Conservation (phyloP, 148 eudicot species). For the Drosera capensis region DNA sequence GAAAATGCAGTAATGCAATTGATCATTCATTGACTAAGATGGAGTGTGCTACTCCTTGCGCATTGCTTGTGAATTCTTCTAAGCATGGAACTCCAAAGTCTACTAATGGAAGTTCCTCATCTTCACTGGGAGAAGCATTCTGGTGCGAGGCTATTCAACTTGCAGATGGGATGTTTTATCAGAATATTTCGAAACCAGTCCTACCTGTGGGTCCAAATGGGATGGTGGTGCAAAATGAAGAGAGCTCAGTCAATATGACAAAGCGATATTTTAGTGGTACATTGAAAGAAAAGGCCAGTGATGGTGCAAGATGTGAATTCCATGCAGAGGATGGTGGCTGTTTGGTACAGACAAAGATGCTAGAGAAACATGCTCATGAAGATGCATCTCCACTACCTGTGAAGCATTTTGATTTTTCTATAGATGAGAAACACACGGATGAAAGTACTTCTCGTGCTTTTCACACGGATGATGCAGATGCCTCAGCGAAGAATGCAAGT, state of each 20-base stretch:
- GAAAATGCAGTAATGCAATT: slow-evolving; percentile 43
- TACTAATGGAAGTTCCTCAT: slow-evolving; percentile 50
- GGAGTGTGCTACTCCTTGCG: slow-evolving; percentile 47
- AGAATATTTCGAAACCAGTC: slow-evolving; percentile 11
- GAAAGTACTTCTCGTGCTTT: slow-evolving; percentile 11
- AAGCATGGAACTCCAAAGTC: slow-evolving; percentile 68
- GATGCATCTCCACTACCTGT: slow-evolving; percentile 78
- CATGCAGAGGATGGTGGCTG: slow-evolving; percentile 19
- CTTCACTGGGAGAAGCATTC: slow-evolving; percentile 92
- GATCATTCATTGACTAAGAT: slow-evolving; percentile 3
- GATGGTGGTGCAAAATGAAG: slow-evolving; percentile 11
- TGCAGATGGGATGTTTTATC: slow-evolving; percentile 58
- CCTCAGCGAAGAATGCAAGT: slow-evolving; percentile 5
- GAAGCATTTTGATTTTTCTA: slow-evolving; percentile 76
- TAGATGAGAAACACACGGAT: slow-evolving; percentile 33
- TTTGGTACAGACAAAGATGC: slow-evolving; percentile 15
- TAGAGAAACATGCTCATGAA: slow-evolving; percentile 21
- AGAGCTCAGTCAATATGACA: slow-evolving; percentile 12
- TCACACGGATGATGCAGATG: slow-evolving; percentile 13
- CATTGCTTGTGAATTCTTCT: slow-evolving; percentile 12
- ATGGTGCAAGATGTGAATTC: slow-evolving; percentile 13
- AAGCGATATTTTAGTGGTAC: slow-evolving; percentile 12
- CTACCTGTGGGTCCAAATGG: slow-evolving; percentile 15
- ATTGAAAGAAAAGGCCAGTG: slow-evolving; percentile 9
- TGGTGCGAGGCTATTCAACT: slow-evolving; percentile 93